These are phyloP conservation scores for Hibiscus trionum DNA, from an alignment of 345 rosid species.

Conservation along the genomic window DNA sequence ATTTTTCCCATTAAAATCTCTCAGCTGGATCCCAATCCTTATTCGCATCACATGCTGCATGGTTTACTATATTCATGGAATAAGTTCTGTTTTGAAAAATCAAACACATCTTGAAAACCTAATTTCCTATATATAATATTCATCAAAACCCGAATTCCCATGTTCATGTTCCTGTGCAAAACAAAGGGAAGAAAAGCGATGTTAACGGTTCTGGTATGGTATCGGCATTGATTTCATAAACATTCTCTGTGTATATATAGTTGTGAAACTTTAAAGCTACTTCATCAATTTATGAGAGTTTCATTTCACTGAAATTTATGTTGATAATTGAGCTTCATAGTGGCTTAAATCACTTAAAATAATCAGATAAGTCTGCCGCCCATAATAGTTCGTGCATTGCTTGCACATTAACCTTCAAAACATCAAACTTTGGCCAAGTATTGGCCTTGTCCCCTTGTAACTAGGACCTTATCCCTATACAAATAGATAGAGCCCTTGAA, in stretches of 20 bases:
- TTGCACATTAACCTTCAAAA: neutral
- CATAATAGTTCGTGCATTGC: too few relatives aligned
- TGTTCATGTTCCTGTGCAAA: neutral
- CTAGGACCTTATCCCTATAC: neutral
- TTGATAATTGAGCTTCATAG: neutral
- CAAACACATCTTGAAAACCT: neutral
- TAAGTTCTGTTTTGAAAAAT: too few relatives aligned
- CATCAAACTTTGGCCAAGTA: neutral
- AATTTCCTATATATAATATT: neutral
- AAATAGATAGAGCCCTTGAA: neutral
- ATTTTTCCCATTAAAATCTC: neutral
- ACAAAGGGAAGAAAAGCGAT: neutral
- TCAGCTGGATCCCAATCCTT: neutral
- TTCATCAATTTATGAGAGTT: neutral
- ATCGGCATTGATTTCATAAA: neutral
- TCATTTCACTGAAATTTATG: slow-evolving; percentile 24
- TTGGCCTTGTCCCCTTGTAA: neutral
- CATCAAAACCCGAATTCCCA: neutral
- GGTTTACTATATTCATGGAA: neutral
- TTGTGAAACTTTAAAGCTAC: neutral
- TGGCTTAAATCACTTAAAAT: neutral
- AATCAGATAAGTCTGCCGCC: too few relatives aligned
- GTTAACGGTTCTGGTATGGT: neutral
- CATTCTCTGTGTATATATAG: slow-evolving; percentile 22
- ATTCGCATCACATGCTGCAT: neutral